Conservation (phyloP, 371 early-diverging fungal genomes). For the Mortierella sp. region DNA sequence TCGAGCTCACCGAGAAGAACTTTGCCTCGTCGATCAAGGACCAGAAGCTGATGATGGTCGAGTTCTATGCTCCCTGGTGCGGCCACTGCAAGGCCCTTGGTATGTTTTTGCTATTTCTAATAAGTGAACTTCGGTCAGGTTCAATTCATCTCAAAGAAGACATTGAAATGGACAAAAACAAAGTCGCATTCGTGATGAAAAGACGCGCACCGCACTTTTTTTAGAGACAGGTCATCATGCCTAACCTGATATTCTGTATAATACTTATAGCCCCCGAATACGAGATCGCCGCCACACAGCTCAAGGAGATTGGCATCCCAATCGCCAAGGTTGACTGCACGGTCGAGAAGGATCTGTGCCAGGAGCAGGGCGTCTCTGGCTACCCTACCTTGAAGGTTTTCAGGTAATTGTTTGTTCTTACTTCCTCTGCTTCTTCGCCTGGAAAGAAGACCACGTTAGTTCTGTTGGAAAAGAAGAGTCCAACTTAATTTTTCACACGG, state of each 20-base stretch:
- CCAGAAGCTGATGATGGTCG: slow-evolving; percentile 85
- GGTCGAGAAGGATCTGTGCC: slow-evolving; percentile 83
- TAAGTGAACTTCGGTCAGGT: too few species aligned
- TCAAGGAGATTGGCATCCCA: slow-evolving; percentile 76
- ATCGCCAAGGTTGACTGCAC: slow-evolving; percentile 98
- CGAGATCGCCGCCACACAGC: slow-evolving; percentile 85
- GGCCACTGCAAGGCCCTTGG: slow-evolving; percentile 92
- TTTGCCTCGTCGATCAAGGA: slow-evolving; percentile 72
- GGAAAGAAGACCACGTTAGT: too few species aligned
- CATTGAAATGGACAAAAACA: too few species aligned
- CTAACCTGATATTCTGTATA: not conserved
- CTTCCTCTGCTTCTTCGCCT: too few species aligned
- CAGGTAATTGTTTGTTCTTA: slow-evolving; percentile 33
- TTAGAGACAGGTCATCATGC: too few species aligned
- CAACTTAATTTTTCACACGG: not conserved
- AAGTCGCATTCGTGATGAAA: too few species aligned
- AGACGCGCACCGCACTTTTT: too few species aligned
- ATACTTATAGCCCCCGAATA: slow-evolving; percentile 86
- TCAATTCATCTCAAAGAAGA: too few species aligned
- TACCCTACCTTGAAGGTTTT: slow-evolving; percentile 97
- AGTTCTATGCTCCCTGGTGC: slow-evolving; percentile 97
- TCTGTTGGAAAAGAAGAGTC: too few species aligned
- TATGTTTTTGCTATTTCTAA: too few species aligned
- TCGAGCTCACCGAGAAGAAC: slow-evolving; percentile 72
- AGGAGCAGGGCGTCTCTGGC: slow-evolving; percentile 83